Evolutionary conservation across 1,139 yeast genomes (phyloP), one percentile per base, ranked within the genome.

Genomic region (Starmera stellimalicola): DNA sequence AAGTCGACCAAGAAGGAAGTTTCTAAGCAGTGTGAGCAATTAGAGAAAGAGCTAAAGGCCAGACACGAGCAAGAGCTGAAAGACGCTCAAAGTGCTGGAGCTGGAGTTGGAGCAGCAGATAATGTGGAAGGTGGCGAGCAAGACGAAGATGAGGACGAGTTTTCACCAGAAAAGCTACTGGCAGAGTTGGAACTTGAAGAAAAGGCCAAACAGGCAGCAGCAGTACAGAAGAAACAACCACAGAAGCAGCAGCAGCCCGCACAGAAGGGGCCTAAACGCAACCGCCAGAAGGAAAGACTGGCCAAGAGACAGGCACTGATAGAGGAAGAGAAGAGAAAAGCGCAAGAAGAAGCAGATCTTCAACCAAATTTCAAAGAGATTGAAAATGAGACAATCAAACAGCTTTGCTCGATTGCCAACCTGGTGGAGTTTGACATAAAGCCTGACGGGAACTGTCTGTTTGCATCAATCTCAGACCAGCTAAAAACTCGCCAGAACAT

Each of bases 361-460:
- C 69, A 70, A 42, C 79, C 85, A 0, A 85, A 88, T 52, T 63
- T 75, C 44, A 66, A 88, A 32, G 67, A 70, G 33, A 71, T 80
- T 23, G 97, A 91, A 57, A 65, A 73, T 39, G 81, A 74, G 11
- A 72, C 75, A 33, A 67, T 91, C 58, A 62, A 63, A 19, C 60
- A 63, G 27, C 51, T 81, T 19, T 69, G 88, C 37, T 48, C 53
- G 2, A 39, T 67, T 19, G 62, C 70, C 26, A 59, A 65, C 2
- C 60, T 87, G 7, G 49, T 47, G 14, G 75, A 79, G 41, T 58
- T 66, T 41, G 88, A 82, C 46, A 83, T 88, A 32, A 63, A 68
- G 39, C 95, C 97, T 0, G 97, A 91, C 56, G 98, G 98, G 0
- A 93, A 91, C 56, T 91, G 98, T 63, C 61, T 91, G 29, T 91